A percentile compares a stretch with the other conserved stretches of the same genome.
Conservation (phyloP, 73 alveolate genomes). For the Stentor roeselii region DNA sequence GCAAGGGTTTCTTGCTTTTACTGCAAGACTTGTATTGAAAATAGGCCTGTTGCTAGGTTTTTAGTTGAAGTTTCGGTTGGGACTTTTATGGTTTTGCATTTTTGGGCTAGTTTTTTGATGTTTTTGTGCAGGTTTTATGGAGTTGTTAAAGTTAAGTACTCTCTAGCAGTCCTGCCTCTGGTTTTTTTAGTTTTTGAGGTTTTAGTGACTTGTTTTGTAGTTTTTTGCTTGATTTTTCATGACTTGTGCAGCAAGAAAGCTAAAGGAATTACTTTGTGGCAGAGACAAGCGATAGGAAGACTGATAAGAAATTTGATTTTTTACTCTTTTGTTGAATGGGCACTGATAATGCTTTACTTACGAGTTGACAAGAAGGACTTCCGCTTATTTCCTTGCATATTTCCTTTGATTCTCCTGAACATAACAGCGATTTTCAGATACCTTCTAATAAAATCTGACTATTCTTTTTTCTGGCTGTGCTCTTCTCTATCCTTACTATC, state of each 20-base stretch:
- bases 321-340: neutral
- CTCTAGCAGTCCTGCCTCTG: neutral
- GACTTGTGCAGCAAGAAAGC: neutral
- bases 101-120: neutral
- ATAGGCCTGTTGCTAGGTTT: neutral
- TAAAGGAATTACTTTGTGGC: slow-evolving; percentile 18
- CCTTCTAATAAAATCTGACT: neutral
- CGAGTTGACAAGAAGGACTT: neutral
- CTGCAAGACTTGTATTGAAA: slow-evolving; percentile 27
- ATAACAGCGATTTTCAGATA: neutral
- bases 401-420: neutral
- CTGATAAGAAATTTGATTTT: neutral
- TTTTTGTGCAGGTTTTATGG: neutral
- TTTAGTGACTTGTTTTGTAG: neutral
- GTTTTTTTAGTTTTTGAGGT: neutral
- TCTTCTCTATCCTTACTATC: neutral
- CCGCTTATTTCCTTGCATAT: neutral
- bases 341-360: neutral
- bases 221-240: neutral
- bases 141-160: neutral
- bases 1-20: slow-evolving; percentile 22
- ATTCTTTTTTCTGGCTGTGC: slow-evolving; percentile 4
- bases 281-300: slow-evolving; percentile 24
- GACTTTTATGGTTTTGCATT: neutral
- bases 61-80: neutral